phyloP scores from a whole-genome alignment of 139 green algal genomes.

The Dunaliella primolecta region DNA sequence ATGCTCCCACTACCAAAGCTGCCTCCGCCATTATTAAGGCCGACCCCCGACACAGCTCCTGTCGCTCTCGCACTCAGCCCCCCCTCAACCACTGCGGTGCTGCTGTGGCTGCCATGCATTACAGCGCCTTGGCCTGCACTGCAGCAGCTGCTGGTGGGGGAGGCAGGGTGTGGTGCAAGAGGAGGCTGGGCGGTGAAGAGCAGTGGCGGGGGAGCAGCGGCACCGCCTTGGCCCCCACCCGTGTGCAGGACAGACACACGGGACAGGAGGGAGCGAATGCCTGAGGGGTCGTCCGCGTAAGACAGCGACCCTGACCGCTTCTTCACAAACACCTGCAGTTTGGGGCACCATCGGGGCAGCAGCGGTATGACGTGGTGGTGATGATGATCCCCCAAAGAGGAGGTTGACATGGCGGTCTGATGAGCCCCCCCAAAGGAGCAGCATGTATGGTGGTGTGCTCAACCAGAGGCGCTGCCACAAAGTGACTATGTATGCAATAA shows the following conservation, averaged over 20 bases:
- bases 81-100: not conserved
- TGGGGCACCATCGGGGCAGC: not conserved
- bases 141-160: not conserved
- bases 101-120: not conserved
- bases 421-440: too few relatives aligned
- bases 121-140: too few relatives aligned
- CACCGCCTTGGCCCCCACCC: not conserved
- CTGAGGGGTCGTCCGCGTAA: slow-evolving; percentile 66
- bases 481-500: too few relatives aligned
- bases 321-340: slow-evolving; percentile 68
- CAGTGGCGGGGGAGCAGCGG: not conserved
- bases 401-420: too few relatives aligned
- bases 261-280: slow-evolving; percentile 64
- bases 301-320: slow-evolving; percentile 60
- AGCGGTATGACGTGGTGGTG: not conserved
- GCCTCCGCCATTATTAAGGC: not conserved
- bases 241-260: slow-evolving; percentile 26
- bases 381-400: too few relatives aligned
- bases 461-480: too few relatives aligned
- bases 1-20: too few relatives aligned
- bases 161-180: not conserved
- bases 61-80: slow-evolving; percentile 1
- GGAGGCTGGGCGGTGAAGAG: not conserved
- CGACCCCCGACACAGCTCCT: not conserved
- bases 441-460: too few relatives aligned